Percentiles rank a stretch among this genome's conserved stretches.
Evolutionary conservation across 306 rosid genomes (phyloP).

Genomic region (Adenanthera pavonina): DNA sequence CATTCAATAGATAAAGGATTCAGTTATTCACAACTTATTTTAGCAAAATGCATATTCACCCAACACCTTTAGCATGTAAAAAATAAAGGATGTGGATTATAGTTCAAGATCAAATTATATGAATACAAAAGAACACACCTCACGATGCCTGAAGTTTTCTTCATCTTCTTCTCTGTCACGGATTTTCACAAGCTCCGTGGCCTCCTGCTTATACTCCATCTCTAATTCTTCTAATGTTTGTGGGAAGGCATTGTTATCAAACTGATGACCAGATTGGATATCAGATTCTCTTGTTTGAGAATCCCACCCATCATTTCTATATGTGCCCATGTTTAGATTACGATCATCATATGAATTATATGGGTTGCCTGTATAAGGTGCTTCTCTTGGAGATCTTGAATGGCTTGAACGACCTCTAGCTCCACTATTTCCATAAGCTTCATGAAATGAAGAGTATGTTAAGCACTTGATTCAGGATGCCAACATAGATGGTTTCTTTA

Average conservation of each 20-base stretch:
- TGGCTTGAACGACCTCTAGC: constrained; percentile 83
- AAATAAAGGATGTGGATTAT: constrained; percentile 29
- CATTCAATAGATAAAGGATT: not conserved
- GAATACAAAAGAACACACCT: constrained; percentile 59
- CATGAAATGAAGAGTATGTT: constrained; percentile 87
- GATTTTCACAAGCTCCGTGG: constrained; percentile 70
- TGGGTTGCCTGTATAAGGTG: constrained; percentile 68
- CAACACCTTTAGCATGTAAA: not conserved
- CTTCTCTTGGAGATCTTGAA: constrained; percentile 87
- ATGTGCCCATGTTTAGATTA: constrained; percentile 64
- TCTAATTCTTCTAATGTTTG: constrained; percentile 85
- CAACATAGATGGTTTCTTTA: constrained; percentile 66
- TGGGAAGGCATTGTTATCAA: constrained; percentile 60
- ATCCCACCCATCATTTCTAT: constrained; percentile 81
- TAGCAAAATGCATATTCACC: not conserved
- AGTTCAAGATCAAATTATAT: constrained; percentile 28
- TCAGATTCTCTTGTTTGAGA: constrained; percentile 78
- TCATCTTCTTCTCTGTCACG: constrained; percentile 96
- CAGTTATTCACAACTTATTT: not conserved
- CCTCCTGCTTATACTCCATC: constrained; percentile 82
- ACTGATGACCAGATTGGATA: constrained; percentile 68
- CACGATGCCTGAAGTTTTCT: constrained; percentile 90
- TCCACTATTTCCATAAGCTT: constrained; percentile 93
- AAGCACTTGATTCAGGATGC: constrained; percentile 77
- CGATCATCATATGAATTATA: constrained; percentile 73